Evolutionary conservation across 75 land plant species (phyloP).

Genomic region (Pinus taeda): DNA sequence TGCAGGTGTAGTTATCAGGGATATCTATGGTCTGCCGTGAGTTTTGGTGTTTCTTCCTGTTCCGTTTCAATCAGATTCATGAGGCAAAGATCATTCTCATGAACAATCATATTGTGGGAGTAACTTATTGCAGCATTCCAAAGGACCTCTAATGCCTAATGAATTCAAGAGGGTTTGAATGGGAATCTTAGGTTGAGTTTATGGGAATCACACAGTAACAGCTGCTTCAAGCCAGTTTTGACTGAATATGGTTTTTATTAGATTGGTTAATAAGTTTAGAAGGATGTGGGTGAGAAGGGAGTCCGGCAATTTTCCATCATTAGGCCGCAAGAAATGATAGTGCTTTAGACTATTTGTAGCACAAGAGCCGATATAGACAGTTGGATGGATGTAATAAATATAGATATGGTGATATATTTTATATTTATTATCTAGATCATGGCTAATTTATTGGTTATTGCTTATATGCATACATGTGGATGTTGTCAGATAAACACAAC

Average conservation of each 20-base stretch:
- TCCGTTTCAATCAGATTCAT: neutral
- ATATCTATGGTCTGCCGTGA: neutral
- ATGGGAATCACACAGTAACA: neutral
- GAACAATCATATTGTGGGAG: neutral
- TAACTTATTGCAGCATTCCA: neutral
- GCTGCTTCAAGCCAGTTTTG: neutral
- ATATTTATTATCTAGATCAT: too few species aligned
- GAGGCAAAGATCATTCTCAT: neutral
- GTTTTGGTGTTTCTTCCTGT: neutral
- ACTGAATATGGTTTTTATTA: neutral
- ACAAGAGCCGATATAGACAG: neutral
- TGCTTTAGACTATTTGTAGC: neutral
- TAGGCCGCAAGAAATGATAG: neutral
- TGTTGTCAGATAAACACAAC: too few species aligned
- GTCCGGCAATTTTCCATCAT: neutral
- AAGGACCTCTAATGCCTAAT: slow-evolving; percentile 1
- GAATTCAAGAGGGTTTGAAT: neutral
- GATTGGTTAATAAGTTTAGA: neutral
- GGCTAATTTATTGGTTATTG: too few species aligned
- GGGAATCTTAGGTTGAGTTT: neutral
- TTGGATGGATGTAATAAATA: slow-evolving; percentile 4
- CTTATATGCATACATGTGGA: too few species aligned
- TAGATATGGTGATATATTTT: neutral
- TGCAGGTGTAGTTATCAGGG: neutral
- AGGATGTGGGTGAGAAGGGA: neutral